Evolutionary conservation across 768 basidiomycete genomes (phyloP).

Genomic region (Phlegmacium glaucopus): DNA sequence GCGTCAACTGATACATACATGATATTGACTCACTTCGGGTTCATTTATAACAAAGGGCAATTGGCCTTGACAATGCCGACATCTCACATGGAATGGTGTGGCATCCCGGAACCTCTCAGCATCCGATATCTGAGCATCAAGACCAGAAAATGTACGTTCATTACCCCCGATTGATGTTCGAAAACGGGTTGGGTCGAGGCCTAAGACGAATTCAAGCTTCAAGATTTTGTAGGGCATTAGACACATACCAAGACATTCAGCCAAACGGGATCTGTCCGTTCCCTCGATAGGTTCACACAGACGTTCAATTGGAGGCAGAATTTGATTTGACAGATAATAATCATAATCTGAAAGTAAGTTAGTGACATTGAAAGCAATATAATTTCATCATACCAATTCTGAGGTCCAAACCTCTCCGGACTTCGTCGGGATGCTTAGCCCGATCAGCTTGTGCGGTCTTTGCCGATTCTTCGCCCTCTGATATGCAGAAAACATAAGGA

Average conservation of each 20-base stretch:
- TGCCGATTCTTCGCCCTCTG: conserved; percentile 65
- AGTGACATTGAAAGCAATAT: neutral
- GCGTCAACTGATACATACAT: neutral
- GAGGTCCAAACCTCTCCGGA: conserved; percentile 63
- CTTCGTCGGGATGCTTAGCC: conserved; percentile 92
- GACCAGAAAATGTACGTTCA: conserved; percentile 68
- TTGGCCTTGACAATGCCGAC: conserved; percentile 66
- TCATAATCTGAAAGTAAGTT: conserved; percentile 71
- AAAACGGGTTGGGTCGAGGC: conserved; percentile 31
- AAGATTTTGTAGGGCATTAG: neutral
- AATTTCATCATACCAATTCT: conserved; percentile 59
- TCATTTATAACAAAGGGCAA: conserved; percentile 56
- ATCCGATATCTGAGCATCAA: conserved; percentile 90
- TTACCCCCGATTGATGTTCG: conserved; percentile 37
- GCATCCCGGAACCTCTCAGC: conserved; percentile 81
- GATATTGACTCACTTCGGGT: conserved; percentile 42
- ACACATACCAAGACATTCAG: conserved; percentile 84
- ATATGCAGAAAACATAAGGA: conserved; percentile 89
- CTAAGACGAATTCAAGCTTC: conserved; percentile 36
- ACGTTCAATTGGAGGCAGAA: conserved; percentile 92
- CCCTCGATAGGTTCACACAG: conserved; percentile 96
- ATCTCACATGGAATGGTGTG: conserved; percentile 68
- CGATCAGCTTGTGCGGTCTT: conserved; percentile 83
- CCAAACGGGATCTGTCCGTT: conserved; percentile 86
- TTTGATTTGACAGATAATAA: conserved; percentile 86